Base-by-base conservation (phyloP, 2,329 filamentous ascomycete genomes). In the Neopestalotiopsis sp. region DNA sequence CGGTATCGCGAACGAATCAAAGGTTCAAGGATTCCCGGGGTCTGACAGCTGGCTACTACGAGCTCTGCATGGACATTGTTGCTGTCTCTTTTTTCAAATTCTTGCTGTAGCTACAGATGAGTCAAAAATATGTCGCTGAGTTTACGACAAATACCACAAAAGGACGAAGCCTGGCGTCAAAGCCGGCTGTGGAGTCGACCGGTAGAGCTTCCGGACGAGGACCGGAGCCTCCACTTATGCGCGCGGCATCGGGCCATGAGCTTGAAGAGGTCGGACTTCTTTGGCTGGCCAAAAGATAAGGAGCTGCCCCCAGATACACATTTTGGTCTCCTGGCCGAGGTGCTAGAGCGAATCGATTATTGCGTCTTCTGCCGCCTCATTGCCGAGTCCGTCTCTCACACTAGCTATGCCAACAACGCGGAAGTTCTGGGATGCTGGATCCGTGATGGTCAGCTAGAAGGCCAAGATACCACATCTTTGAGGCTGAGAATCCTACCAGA, bases 281-380 rank as follows among this genome's bases (percentile, higher is more conserved):
- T 30, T 14, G 57, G 38, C 7, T 65, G 67, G 49, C 69, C 49
- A 17, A 32, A 32, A 28, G 17, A 40, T 7, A 38, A 32, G 20
- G 63, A 56, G 5, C 61, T 49, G 14, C 62, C 66, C 7, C 28
- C 58, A 13, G 67, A 67, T 30, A 66, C 62, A 40, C 66, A 67
- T 34, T 70, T 68, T 17, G 69, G 69, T 5, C 65, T 62, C 14
- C 69, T 70, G 12, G 32, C 64, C 17, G 64, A 68, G 9, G 63
- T 68, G 1, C 4, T 70, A 9, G 57, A 53, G 56, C 40, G 66
- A 38, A 24, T 28, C 20, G 61, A 67, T 12, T 62, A 45, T 34
- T 68, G 67, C 49, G 65, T 62, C 32, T 20, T 69, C 30, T 68
- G 67, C 24, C 61, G 45, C 13, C 59, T 68, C 2, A 65, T 67